A percentile compares a stretch with the other conserved stretches of the same genome.
Evolutionary conservation across 805 yeast genomes (phyloP).

Genomic region (Metschnikowia rubicola): DNA sequence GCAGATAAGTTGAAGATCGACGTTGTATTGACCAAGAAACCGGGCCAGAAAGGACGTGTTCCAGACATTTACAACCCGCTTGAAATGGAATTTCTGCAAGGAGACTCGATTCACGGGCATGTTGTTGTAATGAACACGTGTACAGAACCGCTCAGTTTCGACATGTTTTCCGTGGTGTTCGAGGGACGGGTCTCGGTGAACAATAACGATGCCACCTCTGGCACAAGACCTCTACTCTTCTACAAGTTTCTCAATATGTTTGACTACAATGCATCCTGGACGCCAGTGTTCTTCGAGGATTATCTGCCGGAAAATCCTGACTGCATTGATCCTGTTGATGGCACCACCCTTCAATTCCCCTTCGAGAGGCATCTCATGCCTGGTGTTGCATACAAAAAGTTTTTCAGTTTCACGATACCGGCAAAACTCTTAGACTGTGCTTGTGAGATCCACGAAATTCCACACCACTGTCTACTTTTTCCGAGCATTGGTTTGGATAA

Average conservation of each 20-base stretch:
- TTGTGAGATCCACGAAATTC: constrained; percentile 25
- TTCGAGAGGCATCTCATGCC: constrained; percentile 24
- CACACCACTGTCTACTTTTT: constrained; percentile 22
- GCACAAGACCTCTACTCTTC: constrained; percentile 22
- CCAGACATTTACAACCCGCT: constrained; percentile 24
- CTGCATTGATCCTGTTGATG: constrained; percentile 31
- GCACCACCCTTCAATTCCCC: constrained; percentile 25
- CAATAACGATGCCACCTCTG: constrained; percentile 15
- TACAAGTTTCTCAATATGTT: constrained; percentile 31
- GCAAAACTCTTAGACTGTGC: constrained; percentile 29
- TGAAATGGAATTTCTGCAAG: constrained; percentile 23
- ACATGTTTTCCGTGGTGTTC: constrained; percentile 27
- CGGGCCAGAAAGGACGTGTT: constrained; percentile 16
- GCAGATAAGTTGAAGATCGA: constrained; percentile 21
- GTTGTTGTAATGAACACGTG: constrained; percentile 21
- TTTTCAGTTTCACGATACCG: constrained; percentile 39
- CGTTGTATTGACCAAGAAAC: constrained; percentile 18
- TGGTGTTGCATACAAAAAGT: constrained; percentile 28
- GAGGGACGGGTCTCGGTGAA: constrained; percentile 27
- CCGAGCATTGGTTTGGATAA: constrained; percentile 27
- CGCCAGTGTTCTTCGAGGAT: constrained; percentile 22
- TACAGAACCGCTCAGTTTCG: constrained; percentile 21
- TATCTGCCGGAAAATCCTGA: constrained; percentile 3
- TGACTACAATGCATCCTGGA: constrained; percentile 31
- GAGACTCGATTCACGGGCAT: constrained; percentile 26